Base-by-base conservation (phyloP, 2,329 filamentous ascomycete genomes). In the Alternaria dauci region DNA sequence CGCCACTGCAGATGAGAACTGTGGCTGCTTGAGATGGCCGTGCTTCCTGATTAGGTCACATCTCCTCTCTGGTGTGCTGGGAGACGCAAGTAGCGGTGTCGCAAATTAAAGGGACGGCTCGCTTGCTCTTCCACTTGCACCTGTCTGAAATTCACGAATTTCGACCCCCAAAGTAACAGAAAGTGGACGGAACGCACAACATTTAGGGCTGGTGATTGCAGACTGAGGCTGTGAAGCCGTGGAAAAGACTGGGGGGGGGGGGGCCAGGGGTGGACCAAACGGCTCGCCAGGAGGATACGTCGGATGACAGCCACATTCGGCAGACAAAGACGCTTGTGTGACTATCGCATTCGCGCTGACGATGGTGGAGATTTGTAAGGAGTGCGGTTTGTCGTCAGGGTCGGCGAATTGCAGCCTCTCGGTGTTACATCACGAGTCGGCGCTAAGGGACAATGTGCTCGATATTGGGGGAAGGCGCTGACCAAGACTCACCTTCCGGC, bases 11-110 rank as follows among this genome's bases (percentile, higher is more conserved):
- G 38, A 42, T 2, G 4, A n/a, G 41, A 43, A 55, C 16, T 50
- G 65, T 66, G 69, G 69, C 71, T 68, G 68, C 66, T 68, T 59
- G 67, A 43, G n/a, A 36, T 71, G 71, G 68, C 69, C 46, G 44
- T 66, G 54, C 43, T 55, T 52, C 60, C 54, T 42, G 23, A 50
- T 61, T 38, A 26, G 41, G 59, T 20, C 20, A 16, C 8, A 14
- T 44, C 8, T 8, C 12, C 25, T 25, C 53, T 42, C 34, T 9
- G 41, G 55, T 44, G 9, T 20, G 32, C 30, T 28, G 8, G 7
- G 30, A 42, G 20, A 48, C 34, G 32, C 23, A 32, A 60, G 30
- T 41, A 61, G 63, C 63, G 60, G 63, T 65, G 62, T 65, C 60
- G 54, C 30, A 41, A 23, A 44, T 60, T 59, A 28, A 32, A 18